Percentiles rank a stretch among this genome's conserved stretches.
phyloP scores from a whole-genome alignment of 2,329 filamentous ascomycete species.

The Clonostachys rosea region DNA sequence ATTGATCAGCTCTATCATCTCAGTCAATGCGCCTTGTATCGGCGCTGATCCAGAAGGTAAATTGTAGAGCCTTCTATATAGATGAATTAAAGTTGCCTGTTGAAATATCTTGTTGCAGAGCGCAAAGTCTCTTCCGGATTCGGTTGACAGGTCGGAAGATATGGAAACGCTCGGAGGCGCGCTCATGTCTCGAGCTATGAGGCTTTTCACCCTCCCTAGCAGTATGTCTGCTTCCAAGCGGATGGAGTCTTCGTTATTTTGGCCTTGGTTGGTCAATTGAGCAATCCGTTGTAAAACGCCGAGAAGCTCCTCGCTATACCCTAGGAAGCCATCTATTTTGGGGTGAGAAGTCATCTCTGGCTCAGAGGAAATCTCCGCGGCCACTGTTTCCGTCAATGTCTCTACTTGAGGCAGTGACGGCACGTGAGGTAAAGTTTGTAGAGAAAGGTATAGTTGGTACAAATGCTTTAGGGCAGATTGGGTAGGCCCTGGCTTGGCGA shows the following conservation, averaged over 20 bases:
- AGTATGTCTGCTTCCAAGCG: conserved; percentile 9
- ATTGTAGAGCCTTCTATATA: conserved; percentile 14
- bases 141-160: conserved; percentile 9
- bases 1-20: conserved; percentile 11
- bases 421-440: conserved; percentile 16
- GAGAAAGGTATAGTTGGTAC: conserved; percentile 16
- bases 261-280: background rate
- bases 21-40: conserved; percentile 9
- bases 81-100: conserved; percentile 15
- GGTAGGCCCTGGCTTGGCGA: background rate
- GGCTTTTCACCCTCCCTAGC: conserved; percentile 12
- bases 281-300: conserved; percentile 15
- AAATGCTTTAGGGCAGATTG: conserved; percentile 15
- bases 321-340: conserved; percentile 15
- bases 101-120: conserved; percentile 17
- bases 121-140: conserved; percentile 13
- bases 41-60: conserved; percentile 8
- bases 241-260: background rate
- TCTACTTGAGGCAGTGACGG: background rate
- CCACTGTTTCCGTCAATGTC: background rate
- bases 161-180: conserved; percentile 10
- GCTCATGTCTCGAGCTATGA: conserved; percentile 13
- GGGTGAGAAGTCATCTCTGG: too few species aligned
- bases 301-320: conserved; percentile 17
- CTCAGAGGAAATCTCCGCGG: conserved; percentile 6